Percentiles rank a stretch among this genome's conserved stretches.
These are phyloP conservation scores for Xylaria bambusicola DNA, from an alignment of 495 filamentous ascomycete species.

Conservation along the genomic window DNA sequence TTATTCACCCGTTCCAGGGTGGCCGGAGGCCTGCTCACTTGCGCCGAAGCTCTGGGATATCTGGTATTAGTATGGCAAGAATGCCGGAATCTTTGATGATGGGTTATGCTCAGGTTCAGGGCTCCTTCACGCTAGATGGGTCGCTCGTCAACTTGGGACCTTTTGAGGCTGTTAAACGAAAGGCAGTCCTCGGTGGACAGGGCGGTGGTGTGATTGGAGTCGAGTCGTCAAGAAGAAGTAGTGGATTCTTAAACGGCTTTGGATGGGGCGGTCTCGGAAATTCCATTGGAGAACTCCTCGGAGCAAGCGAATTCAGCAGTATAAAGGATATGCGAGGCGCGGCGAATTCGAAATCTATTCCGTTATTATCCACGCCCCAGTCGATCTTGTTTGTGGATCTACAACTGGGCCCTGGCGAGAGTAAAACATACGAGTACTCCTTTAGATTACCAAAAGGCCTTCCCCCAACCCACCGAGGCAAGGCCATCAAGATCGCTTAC, in stretches of 20 bases:
- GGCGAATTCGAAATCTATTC: constrained; percentile 76
- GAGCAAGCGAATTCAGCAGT: constrained; percentile 81
- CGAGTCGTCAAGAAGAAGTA: constrained; percentile 73
- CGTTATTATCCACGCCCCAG: constrained; percentile 91
- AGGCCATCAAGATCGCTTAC: constrained; percentile 92
- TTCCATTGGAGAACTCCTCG: constrained; percentile 82
- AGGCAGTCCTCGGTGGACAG: constrained; percentile 85
- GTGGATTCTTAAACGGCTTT: constrained; percentile 78
- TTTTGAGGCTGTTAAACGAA: constrained; percentile 94
- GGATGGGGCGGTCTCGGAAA: constrained; percentile 89
- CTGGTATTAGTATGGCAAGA: constrained; percentile 45
- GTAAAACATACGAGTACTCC: constrained; percentile 79
- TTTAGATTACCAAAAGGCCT: constrained; percentile 84
- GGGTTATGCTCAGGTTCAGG: constrained; percentile 95
- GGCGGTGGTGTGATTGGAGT: constrained; percentile 80
- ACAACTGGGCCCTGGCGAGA: constrained; percentile 83
- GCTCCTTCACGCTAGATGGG: constrained; percentile 87
- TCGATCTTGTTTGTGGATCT: constrained; percentile 96
- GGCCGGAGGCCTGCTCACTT: constrained; percentile 56
- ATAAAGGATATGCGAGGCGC: constrained; percentile 92
- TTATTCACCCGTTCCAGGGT: constrained; percentile 53
- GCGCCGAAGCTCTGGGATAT: constrained; percentile 63
- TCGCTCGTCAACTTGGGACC: constrained; percentile 85
- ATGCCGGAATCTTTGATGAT: constrained; percentile 84
- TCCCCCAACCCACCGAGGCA: constrained; percentile 87